Conservation (phyloP, 768 basidiomycete genomes). For the Suillus variegatus region DNA sequence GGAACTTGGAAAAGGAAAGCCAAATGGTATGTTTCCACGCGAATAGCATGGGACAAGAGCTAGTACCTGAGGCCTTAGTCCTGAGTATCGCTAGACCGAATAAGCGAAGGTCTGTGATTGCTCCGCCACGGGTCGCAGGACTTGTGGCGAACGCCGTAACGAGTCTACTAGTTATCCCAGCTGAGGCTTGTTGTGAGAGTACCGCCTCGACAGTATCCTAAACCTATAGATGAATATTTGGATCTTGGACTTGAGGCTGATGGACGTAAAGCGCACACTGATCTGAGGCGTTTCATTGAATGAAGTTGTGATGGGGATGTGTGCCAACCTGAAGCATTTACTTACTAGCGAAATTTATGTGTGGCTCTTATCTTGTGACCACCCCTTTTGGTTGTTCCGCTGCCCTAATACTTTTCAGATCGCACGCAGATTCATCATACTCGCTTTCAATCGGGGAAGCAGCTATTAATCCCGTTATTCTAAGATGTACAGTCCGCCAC, state of each 20-base stretch:
- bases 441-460: slow-evolving; percentile 25
- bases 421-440: slow-evolving; percentile 19
- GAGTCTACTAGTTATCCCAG: slow-evolving; percentile 7
- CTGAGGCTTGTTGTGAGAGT: background rate
- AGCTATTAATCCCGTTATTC: slow-evolving; percentile 31
- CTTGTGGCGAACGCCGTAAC: slow-evolving; percentile 10
- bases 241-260: slow-evolving; percentile 2
- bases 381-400: slow-evolving; percentile 20
- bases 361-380: slow-evolving; percentile 8
- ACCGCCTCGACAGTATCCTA: background rate
- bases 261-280: slow-evolving; percentile 6
- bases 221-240: background rate
- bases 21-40: slow-evolving; percentile 1
- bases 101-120: slow-evolving; percentile 20
- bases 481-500: slow-evolving; percentile 21
- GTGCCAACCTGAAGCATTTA: background rate
- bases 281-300: background rate
- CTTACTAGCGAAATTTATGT: slow-evolving; percentile 4
- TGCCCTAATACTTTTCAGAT: slow-evolving; percentile 18
- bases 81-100: slow-evolving; percentile 28
- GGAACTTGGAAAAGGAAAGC: background rate
- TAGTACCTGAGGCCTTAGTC: slow-evolving; percentile 10
- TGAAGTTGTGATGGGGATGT: background rate
- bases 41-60: slow-evolving; percentile 8
- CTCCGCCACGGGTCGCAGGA: slow-evolving; percentile 19